Evolutionary conservation across 2,329 filamentous ascomycete genomes (phyloP).

Genomic region (Orbilia blumenaviensis): DNA sequence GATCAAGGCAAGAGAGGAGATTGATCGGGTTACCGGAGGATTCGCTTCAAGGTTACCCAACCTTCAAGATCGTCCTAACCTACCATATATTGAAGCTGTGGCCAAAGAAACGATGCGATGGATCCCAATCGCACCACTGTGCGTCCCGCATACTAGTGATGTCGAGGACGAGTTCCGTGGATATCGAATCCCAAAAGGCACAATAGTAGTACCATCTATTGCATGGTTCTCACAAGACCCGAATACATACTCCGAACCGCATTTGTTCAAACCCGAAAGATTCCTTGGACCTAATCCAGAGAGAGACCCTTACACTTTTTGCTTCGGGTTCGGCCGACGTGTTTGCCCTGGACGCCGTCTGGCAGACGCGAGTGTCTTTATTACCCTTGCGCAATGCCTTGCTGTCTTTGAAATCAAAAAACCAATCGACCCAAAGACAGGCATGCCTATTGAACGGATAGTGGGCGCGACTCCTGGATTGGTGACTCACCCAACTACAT

Average conservation of each 20-base stretch:
- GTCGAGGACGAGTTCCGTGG: conserved; percentile 67
- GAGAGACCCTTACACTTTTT: conserved; percentile 65
- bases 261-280: conserved; percentile 70
- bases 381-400: conserved; percentile 64
- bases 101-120: conserved; percentile 70
- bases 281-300: conserved; percentile 59
- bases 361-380: conserved; percentile 65
- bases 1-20: conserved; percentile 67
- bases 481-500: conserved; percentile 19
- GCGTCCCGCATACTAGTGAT: conserved; percentile 67
- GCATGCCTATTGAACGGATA: conserved; percentile 31
- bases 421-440: conserved; percentile 46
- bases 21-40: conserved; percentile 68
- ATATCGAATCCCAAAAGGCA: conserved; percentile 66
- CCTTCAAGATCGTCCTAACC: conserved; percentile 64
- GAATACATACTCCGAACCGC: conserved; percentile 71
- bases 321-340: conserved; percentile 68
- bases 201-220: conserved; percentile 67
- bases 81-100: conserved; percentile 68
- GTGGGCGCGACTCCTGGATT: conserved; percentile 31
- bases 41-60: conserved; percentile 64
- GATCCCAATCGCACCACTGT: conserved; percentile 66
- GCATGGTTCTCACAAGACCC: conserved; percentile 69
- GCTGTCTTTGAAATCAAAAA: conserved; percentile 63
- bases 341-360: conserved; percentile 70